These are phyloP conservation scores for Rhizopus microsporus DNA, from an alignment of 371 early-diverging fungal species.

Conservation along the genomic window DNA sequence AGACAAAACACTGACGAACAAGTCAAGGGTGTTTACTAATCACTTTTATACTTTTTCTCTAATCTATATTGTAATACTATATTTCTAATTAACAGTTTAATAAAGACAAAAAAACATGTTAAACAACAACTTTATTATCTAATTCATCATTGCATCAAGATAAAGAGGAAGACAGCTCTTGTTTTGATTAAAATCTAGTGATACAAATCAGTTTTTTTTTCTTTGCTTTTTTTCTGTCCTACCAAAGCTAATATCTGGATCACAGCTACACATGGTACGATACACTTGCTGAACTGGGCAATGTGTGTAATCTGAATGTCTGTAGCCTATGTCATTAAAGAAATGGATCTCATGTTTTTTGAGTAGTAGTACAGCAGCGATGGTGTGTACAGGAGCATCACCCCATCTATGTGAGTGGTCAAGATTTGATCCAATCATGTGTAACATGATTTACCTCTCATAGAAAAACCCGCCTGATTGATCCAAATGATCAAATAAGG, in stretches of 20 bases:
- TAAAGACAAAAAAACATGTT: too few species aligned
- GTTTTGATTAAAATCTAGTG: too few species aligned
- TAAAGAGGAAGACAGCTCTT: too few species aligned
- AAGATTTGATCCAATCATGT: neutral
- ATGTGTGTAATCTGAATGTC: conserved; percentile 65
- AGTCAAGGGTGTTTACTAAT: conserved; percentile 25
- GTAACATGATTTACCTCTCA: conserved; percentile 54
- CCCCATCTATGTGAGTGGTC: conserved; percentile 85
- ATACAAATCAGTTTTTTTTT: too few species aligned
- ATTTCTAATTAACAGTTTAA: neutral
- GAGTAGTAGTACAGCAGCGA: conserved; percentile 85
- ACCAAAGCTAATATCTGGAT: conserved; percentile 49
- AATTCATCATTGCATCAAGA: too few species aligned
- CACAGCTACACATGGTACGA: conserved; percentile 54
- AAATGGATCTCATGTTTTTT: conserved; percentile 80
- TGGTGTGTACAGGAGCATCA: conserved; percentile 94
- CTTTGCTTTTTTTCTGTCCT: neutral
- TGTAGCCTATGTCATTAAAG: conserved; percentile 81
- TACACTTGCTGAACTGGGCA: conserved; percentile 61
- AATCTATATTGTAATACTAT: neutral
- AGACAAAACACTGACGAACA: conserved; percentile 15
- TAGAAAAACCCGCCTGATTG: conserved; percentile 90
- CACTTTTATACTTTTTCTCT: neutral
- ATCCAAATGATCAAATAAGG: conserved; percentile 84
- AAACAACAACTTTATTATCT: too few species aligned